Percentiles rank a stretch among this genome's conserved stretches.
Conservation (phyloP, 2,329 filamentous ascomycete genomes). For the Colletotrichum graminicola region DNA sequence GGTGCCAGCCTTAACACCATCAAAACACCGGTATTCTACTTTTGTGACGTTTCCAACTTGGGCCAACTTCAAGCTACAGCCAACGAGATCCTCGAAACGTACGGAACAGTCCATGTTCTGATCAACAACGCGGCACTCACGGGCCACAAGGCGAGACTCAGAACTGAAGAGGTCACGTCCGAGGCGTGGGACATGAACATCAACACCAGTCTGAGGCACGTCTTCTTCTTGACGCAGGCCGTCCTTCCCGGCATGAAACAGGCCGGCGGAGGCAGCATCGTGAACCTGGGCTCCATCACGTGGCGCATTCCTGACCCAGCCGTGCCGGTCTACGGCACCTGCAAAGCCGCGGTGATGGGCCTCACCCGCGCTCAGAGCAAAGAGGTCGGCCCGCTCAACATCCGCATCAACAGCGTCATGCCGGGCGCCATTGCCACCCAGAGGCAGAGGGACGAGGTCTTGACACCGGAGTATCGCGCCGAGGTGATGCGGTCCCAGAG, state of each 20-base stretch:
- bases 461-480: constrained; percentile 52
- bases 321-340: constrained; percentile 52
- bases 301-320: constrained; percentile 52
- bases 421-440: constrained; percentile 61
- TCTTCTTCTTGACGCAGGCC: constrained; percentile 57
- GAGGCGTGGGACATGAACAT: constrained; percentile 59
- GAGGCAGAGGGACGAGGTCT: constrained; percentile 57
- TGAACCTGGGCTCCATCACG: constrained; percentile 57
- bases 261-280: constrained; percentile 50
- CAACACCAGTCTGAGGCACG: constrained; percentile 59
- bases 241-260: constrained; percentile 52
- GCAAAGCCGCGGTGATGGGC: constrained; percentile 55
- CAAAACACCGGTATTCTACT: not conserved
- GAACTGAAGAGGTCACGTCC: constrained; percentile 53
- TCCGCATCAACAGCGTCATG: constrained; percentile 63
- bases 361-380: constrained; percentile 54
- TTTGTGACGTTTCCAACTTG: not conserved
- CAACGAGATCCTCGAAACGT: not conserved
- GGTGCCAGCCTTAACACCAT: not conserved
- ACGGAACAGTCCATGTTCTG: not conserved
- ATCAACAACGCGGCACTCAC: not conserved
- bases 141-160: constrained; percentile 39
- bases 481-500: not conserved
- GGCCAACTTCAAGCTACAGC: not conserved
- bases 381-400: constrained; percentile 53